A percentile compares a stretch with the other conserved stretches of the same genome.
Conservation (phyloP, 768 basidiomycete genomes). For the Kwoniella mangroviensis region DNA sequence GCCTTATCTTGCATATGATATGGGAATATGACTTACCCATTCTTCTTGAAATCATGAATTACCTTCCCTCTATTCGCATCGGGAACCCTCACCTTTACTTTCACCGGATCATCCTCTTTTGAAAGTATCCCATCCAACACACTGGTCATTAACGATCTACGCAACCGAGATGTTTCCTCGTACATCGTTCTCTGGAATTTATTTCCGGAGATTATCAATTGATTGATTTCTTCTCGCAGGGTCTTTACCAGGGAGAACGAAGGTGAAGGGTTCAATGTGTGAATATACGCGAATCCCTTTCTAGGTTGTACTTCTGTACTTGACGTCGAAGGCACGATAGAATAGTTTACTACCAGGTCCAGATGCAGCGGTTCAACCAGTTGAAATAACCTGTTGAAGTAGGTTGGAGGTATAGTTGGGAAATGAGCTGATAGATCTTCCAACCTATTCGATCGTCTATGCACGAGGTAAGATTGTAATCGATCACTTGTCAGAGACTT, state of each 20-base stretch:
- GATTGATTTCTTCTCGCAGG: constrained; percentile 62
- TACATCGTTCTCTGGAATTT: constrained; percentile 85
- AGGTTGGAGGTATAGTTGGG: constrained; percentile 64
- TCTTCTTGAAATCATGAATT: constrained; percentile 68
- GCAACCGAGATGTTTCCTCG: constrained; percentile 82
- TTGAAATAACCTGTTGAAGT: constrained; percentile 72
- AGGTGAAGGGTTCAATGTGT: constrained; percentile 71
- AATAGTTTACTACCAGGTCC: constrained; percentile 79
- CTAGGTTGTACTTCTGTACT: constrained; percentile 50
- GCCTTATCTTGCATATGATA: too few species aligned
- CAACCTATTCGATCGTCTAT: constrained; percentile 59
- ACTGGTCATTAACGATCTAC: constrained; percentile 68
- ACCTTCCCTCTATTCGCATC: constrained; percentile 40
- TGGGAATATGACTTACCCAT: constrained; percentile 64
- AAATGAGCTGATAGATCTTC: constrained; percentile 40
- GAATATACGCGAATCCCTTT: constrained; percentile 67
- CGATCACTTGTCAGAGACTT: neutral
- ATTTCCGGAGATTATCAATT: constrained; percentile 64
- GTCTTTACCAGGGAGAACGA: constrained; percentile 67
- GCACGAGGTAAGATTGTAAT: constrained; percentile 21
- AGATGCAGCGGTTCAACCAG: constrained; percentile 74
- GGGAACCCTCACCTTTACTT: constrained; percentile 62
- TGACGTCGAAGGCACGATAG: constrained; percentile 63
- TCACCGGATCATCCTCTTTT: constrained; percentile 74
- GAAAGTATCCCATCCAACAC: constrained; percentile 77